Evolutionary conservation across 106 monocot species (phyloP).

Genomic region (Triglochin maritima): DNA sequence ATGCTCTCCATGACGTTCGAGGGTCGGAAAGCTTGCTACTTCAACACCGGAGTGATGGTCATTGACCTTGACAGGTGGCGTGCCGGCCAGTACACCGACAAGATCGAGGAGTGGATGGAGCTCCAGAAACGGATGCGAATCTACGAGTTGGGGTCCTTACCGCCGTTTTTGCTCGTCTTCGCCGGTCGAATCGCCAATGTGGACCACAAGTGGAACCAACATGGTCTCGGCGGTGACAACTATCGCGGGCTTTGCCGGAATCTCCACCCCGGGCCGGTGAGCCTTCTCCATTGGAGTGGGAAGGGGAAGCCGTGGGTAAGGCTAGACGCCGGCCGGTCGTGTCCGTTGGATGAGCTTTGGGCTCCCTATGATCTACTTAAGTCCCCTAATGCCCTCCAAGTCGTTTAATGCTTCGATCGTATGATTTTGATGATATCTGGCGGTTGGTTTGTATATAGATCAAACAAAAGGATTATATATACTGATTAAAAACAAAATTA

Average conservation of each 20-base stretch:
- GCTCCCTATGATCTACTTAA: conserved; percentile 6
- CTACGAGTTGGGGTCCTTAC: conserved; percentile 10
- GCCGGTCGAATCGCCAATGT: conserved; percentile 5
- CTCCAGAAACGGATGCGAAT: conserved; percentile 11
- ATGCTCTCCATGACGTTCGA: conserved; percentile 1
- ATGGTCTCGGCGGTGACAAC: conserved; percentile 12
- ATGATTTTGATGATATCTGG: too few relatives aligned
- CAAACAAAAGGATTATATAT: too few relatives aligned
- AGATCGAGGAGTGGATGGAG: conserved; percentile 13
- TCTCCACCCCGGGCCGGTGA: conserved; percentile 10
- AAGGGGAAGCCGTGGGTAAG: conserved; percentile 12
- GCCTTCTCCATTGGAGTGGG: conserved; percentile 14
- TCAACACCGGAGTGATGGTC: conserved; percentile 17
- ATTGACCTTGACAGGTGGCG: conserved; percentile 12
- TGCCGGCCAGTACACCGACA: conserved; percentile 9
- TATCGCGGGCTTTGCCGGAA: conserved; percentile 5
- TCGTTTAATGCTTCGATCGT: too few relatives aligned
- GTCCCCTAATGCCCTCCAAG: too few relatives aligned
- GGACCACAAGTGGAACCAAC: conserved; percentile 17
- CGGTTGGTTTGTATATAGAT: too few relatives aligned
- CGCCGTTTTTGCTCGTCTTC: conserved; percentile 7
- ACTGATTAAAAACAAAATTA: too few relatives aligned
- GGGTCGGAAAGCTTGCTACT: conserved; percentile 6
- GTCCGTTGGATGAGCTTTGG: conserved; percentile 6
- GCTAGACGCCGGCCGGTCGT: conserved; percentile 8